Evolutionary conservation across 1,139 yeast genomes (phyloP).

Genomic region (Blastobotrys illinoisensis): DNA sequence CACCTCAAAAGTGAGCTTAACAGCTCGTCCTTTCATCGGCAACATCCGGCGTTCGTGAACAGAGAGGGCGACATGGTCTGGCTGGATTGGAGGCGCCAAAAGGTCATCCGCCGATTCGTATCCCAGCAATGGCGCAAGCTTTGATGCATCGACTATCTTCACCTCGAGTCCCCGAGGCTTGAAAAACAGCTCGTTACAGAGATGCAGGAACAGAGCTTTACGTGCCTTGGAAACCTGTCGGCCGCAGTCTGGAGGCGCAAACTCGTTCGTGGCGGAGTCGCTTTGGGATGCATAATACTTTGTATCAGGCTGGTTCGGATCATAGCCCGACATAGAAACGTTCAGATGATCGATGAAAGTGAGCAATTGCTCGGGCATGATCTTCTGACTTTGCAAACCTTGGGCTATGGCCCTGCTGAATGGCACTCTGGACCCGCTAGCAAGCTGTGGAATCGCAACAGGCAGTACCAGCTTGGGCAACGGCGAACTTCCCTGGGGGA

Average conservation of each 20-base stretch:
- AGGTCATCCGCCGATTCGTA: slow-evolving; percentile 5
- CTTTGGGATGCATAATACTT: not conserved
- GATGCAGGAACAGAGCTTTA: not conserved
- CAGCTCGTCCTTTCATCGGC: not conserved
- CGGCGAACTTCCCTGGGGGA: not conserved
- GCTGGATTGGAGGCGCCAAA: slow-evolving; percentile 2
- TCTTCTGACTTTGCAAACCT: slow-evolving; percentile 3
- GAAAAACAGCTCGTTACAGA: slow-evolving; percentile 4
- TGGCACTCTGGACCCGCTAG: slow-evolving; percentile 7
- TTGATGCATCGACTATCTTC: not conserved
- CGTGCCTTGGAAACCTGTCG: not conserved
- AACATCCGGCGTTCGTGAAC: slow-evolving; percentile 5
- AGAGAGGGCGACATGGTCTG: not conserved
- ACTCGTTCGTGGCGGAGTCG: not conserved
- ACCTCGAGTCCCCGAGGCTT: slow-evolving; percentile 8
- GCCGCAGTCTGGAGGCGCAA: not conserved
- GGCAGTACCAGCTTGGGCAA: slow-evolving; percentile 8
- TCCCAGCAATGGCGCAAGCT: slow-evolving; percentile 5
- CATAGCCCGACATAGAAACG: not conserved
- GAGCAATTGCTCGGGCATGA: slow-evolving; percentile 2
- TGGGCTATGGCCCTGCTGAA: slow-evolving; percentile 8
- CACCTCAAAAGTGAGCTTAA: not conserved
- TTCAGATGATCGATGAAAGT: slow-evolving; percentile 7
- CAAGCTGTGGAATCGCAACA: slow-evolving; percentile 7
- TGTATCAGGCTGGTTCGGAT: not conserved